A percentile compares a stretch with the other conserved stretches of the same genome.
Conservation (phyloP, 192 early-diverging fungal species). For the Coemansia sp. region DNA sequence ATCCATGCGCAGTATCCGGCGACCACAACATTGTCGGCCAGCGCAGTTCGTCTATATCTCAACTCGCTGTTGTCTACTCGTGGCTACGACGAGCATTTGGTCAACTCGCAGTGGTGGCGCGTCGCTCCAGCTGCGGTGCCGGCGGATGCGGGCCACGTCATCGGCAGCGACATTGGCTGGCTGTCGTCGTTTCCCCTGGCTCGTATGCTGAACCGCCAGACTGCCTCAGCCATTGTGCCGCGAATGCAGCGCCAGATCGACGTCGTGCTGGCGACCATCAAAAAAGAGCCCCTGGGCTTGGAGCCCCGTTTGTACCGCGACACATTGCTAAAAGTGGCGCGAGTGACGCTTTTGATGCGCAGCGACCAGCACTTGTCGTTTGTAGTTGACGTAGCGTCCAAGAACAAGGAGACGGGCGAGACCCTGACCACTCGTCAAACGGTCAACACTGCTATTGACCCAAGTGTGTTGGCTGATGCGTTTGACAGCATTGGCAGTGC, state of each 20-base stretch:
- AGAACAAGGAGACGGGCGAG: background rate
- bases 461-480: conserved; percentile 8
- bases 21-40: conserved; percentile 52
- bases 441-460: conserved; percentile 5
- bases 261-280: conserved; percentile 36
- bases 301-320: conserved; percentile 55
- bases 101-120: conserved; percentile 56
- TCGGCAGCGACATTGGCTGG: conserved; percentile 34
- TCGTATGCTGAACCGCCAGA: conserved; percentile 42
- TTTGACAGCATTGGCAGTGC: conserved; percentile 42
- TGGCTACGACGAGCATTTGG: conserved; percentile 51
- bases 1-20: conserved; percentile 40
- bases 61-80: conserved; percentile 55
- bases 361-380: conserved; percentile 15
- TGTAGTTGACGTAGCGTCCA: conserved; percentile 4
- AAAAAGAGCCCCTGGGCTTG: conserved; percentile 50
- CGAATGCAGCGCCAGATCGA: conserved; percentile 48
- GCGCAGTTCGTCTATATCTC: conserved; percentile 54
- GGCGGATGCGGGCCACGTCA: conserved; percentile 12
- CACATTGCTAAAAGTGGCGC: conserved; percentile 44
- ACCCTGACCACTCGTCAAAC: background rate
- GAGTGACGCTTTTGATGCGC: conserved; percentile 31
- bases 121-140: background rate
- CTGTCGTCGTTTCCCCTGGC: conserved; percentile 50
- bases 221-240: conserved; percentile 37